These are phyloP conservation scores for Annulohypoxylon maeteangense DNA, from an alignment of 495 filamentous ascomycete species.

Conservation along the genomic window DNA sequence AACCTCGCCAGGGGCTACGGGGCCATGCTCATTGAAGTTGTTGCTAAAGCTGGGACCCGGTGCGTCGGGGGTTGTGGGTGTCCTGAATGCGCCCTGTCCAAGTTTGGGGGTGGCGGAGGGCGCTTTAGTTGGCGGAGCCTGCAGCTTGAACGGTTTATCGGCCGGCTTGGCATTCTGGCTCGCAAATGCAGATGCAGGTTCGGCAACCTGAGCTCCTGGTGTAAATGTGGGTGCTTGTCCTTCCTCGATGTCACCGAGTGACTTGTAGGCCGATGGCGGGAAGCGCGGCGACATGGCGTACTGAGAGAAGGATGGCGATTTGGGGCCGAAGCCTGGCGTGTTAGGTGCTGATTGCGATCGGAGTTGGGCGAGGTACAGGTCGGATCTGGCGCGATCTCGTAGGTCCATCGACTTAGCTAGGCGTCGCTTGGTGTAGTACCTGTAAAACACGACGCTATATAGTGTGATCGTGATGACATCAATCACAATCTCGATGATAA, in stretches of 20 bases:
- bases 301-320: slow-evolving; percentile 64
- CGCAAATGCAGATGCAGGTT: slow-evolving; percentile 60
- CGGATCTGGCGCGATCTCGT: slow-evolving; percentile 91
- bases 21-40: slow-evolving; percentile 56
- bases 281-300: slow-evolving; percentile 65
- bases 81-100: slow-evolving; percentile 66
- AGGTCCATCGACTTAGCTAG: slow-evolving; percentile 96
- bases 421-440: slow-evolving; percentile 92
- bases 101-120: slow-evolving; percentile 78
- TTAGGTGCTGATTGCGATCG: slow-evolving; percentile 93
- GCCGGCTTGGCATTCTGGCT: slow-evolving; percentile 43
- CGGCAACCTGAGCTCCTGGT: slow-evolving; percentile 51
- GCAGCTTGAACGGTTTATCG: slow-evolving; percentile 77
- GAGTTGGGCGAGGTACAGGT: slow-evolving; percentile 95
- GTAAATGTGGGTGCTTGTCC: slow-evolving; percentile 58
- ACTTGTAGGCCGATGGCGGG: slow-evolving; percentile 61
- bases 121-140: slow-evolving; percentile 81
- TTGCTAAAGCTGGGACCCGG: slow-evolving; percentile 38
- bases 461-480: slow-evolving; percentile 91
- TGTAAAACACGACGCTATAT: slow-evolving; percentile 95
- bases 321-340: slow-evolving; percentile 85
- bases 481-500: slow-evolving; percentile 95
- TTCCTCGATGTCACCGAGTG: slow-evolving; percentile 55
- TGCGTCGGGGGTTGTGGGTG: slow-evolving; percentile 45
- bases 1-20: slow-evolving; percentile 69